phyloP scores from a whole-genome alignment of 179 eudicot genomes.

The Beta corolliflora region DNA sequence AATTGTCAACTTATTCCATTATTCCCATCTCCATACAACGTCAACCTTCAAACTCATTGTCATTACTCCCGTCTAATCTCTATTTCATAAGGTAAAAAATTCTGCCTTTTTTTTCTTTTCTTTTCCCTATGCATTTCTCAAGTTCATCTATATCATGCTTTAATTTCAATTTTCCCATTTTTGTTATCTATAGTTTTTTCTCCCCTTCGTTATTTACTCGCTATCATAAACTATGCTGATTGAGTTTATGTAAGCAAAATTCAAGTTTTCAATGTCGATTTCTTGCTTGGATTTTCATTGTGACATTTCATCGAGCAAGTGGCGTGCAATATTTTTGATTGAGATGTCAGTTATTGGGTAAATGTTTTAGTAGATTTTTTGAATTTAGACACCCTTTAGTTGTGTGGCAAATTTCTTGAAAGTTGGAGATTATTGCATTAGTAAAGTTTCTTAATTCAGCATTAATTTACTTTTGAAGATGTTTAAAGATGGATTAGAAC shows the following conservation, averaged over 20 bases:
- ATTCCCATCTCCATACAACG: background rate
- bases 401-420: background rate
- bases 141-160: background rate
- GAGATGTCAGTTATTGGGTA: background rate
- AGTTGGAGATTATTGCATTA: too few relatives aligned
- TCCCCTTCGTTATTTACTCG: background rate
- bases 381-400: background rate
- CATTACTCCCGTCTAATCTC: too few relatives aligned
- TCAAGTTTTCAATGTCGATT: too few relatives aligned
- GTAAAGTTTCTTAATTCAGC: too few relatives aligned
- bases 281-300: slow-evolving; percentile 3
- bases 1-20: background rate
- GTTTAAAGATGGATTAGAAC: too few relatives aligned
- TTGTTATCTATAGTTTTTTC: background rate
- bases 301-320: slow-evolving; percentile 18
- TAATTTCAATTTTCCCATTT: background rate
- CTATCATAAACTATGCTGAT: background rate
- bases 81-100: background rate
- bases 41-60: background rate
- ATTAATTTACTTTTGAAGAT: too few relatives aligned
- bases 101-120: background rate
- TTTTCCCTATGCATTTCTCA: background rate
- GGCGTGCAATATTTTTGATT: background rate
- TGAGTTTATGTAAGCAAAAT: background rate
- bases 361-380: background rate